Evolutionary conservation across 305 asterid species (phyloP).

Genomic region (Nicotiana rustica): DNA sequence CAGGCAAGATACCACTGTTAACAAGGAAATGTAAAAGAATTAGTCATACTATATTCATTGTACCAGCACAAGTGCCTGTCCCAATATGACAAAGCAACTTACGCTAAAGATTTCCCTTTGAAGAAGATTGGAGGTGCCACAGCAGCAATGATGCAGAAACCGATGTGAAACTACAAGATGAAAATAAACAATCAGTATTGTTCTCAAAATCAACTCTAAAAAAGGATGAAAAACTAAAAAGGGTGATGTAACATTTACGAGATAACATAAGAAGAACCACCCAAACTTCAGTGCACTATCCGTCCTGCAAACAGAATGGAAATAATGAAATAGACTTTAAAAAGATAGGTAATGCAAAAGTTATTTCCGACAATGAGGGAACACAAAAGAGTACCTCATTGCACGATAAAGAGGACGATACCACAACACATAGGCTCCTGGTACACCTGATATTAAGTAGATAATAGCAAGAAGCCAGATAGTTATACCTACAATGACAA

Average conservation of each 20-base stretch:
- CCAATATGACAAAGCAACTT: slow-evolving; percentile 47
- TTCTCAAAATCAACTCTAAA: slow-evolving; percentile 27
- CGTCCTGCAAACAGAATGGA: slow-evolving; percentile 55
- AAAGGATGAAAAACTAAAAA: slow-evolving; percentile 13
- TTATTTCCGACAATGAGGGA: not conserved
- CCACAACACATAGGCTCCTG: slow-evolving; percentile 90
- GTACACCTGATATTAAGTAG: slow-evolving; percentile 86
- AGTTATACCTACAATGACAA: slow-evolving; percentile 61
- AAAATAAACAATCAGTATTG: slow-evolving; percentile 28
- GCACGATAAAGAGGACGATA: slow-evolving; percentile 99
- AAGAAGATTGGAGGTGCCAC: slow-evolving; percentile 88
- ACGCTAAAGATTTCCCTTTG: slow-evolving; percentile 89
- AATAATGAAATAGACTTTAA: not conserved
- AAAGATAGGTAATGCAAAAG: not conserved
- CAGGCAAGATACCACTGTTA: slow-evolving; percentile 93
- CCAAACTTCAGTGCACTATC: slow-evolving; percentile 91
- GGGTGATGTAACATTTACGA: slow-evolving; percentile 40
- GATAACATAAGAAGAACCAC: slow-evolving; percentile 80
- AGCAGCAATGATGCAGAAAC: slow-evolving; percentile 82
- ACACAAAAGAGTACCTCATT: slow-evolving; percentile 65
- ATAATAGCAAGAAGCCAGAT: slow-evolving; percentile 89
- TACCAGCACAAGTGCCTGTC: not conserved
- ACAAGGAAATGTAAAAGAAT: slow-evolving; percentile 37
- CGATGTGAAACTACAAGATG: slow-evolving; percentile 71
- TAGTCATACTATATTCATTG: slow-evolving; percentile 12